Base-by-base conservation (phyloP, 306 rosid species). In the Abrus pulchellus region DNA sequence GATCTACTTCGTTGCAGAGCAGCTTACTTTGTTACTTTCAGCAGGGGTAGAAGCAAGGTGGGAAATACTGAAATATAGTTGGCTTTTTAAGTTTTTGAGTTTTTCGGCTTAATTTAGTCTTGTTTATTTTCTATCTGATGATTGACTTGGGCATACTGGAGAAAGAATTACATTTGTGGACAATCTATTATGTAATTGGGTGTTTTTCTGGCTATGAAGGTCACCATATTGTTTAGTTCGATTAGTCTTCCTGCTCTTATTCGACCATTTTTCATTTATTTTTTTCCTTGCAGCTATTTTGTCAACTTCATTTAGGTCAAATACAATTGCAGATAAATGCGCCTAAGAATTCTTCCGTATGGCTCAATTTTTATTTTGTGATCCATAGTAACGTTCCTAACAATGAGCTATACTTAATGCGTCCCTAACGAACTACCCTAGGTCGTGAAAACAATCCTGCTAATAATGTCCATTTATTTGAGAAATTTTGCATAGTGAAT, bases 31-130 rank as follows among this genome's bases (percentile, higher is more conserved):
- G 84, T 88, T 76, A 81, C 74, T 89, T 80, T 85, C 82, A 74
- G 83, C 92, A 77, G 90, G 84, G 93, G 89, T 88, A 88, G 94
- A 85, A 86, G 89, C 94, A 90, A 88, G 97, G 87, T 89, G 90
- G 97, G 97, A 89, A 84, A 87, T 89, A 88, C 80, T 88, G 87
- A 90, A 90, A 86, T 91, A 91, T 89, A 91, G 89, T 83, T 84
- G 74, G 85, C 12, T 82, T 86, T 47, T 85, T 73, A 70, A 48
- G 56, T 79, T 57, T 80, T 77, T 33, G 7, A 53, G 27, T 50
- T 47, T 60, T 27, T 56, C 7, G 56, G 60, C 2, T 68, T 67
- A 20, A 6, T 77, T 55, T 63, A 36, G 75, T 47, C 5, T 20
- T 30, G 70, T 34, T 32, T 32, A 5, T 27, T 48, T 75, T 27